phyloP scores from a whole-genome alignment of 106 monocot genomes.

The Dioscorea dumetorum region DNA sequence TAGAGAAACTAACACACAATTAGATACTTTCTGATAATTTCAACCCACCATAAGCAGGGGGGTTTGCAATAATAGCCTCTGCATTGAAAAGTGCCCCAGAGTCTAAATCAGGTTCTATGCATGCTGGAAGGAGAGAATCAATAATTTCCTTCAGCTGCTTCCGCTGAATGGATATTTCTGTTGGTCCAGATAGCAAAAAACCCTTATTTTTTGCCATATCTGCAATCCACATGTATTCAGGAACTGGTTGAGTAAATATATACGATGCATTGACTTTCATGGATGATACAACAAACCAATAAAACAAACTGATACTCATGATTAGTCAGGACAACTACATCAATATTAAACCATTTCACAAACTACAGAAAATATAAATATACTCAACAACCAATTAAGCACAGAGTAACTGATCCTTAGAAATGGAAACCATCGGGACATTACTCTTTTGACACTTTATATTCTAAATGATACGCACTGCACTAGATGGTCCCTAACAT shows the following conservation, averaged over 20 bases:
- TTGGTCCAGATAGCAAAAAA: constrained; percentile 69
- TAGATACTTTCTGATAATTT: background rate
- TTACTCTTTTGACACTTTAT: too few species aligned
- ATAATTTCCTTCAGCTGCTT: constrained; percentile 90
- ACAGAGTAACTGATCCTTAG: background rate
- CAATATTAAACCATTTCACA: background rate
- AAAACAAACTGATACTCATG: too few species aligned
- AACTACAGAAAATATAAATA: background rate
- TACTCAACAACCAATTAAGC: background rate
- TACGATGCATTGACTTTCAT: too few species aligned
- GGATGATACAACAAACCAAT: too few species aligned
- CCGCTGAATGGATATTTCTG: constrained; percentile 74
- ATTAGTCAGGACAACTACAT: background rate
- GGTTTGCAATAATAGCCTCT: constrained; percentile 95
- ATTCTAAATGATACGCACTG: too few species aligned
- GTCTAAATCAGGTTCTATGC: constrained; percentile 91
- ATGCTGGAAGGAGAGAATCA: constrained; percentile 84
- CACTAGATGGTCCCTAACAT: too few species aligned
- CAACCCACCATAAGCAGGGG: constrained; percentile 91
- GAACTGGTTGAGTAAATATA: background rate
- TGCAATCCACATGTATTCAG: constrained; percentile 23
- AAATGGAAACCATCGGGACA: too few species aligned
- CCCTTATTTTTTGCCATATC: constrained; percentile 86
- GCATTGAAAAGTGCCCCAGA: constrained; percentile 72
- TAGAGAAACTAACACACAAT: background rate